These are phyloP conservation scores for Neonectria coccinea DNA, from an alignment of 2,329 filamentous ascomycete genomes.

Conservation along the genomic window DNA sequence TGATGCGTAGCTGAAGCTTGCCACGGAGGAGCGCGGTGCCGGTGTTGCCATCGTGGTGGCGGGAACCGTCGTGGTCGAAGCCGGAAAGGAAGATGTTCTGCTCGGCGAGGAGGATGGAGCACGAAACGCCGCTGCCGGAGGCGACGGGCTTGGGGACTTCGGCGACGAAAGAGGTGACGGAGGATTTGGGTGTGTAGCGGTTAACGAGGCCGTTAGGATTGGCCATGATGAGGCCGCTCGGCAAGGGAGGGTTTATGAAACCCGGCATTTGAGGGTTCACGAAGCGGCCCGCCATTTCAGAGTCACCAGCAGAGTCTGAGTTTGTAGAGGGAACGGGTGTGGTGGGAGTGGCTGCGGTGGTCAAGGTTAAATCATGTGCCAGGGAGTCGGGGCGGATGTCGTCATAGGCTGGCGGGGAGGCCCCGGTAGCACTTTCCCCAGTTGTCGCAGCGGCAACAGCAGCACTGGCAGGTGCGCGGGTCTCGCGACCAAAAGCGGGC, in stretches of 20 bases:
- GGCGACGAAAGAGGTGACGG: slow-evolving; percentile 63
- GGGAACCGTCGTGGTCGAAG: slow-evolving; percentile 77
- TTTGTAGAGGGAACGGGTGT: slow-evolving; percentile 34
- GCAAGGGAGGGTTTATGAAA: slow-evolving; percentile 34
- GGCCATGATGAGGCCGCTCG: slow-evolving; percentile 43
- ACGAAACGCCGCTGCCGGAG: slow-evolving; percentile 78
- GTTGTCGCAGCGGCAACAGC: slow-evolving; percentile 33
- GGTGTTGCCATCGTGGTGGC: slow-evolving; percentile 64
- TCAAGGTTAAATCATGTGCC: slow-evolving; percentile 43
- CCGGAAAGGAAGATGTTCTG: slow-evolving; percentile 84
- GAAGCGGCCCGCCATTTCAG: slow-evolving; percentile 42
- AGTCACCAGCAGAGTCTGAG: slow-evolving; percentile 23
- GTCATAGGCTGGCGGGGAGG: slow-evolving; percentile 48
- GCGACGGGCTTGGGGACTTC: slow-evolving; percentile 80
- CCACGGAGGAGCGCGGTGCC: slow-evolving; percentile 89
- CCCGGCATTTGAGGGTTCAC: slow-evolving; percentile 26
- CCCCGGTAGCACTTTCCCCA: slow-evolving; percentile 36
- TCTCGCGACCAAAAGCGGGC: slow-evolving; percentile 24
- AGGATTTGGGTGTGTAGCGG: slow-evolving; percentile 61
- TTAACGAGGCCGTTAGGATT: slow-evolving; percentile 64
- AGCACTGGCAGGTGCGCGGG: slow-evolving; percentile 33
- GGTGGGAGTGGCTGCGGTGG: slow-evolving; percentile 36
- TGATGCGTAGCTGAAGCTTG: slow-evolving; percentile 82
- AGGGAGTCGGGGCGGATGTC: slow-evolving; percentile 42
- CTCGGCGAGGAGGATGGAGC: slow-evolving; percentile 81